phyloP scores from a whole-genome alignment of 495 filamentous ascomycete species.

The Podospora pseudocomata region DNA sequence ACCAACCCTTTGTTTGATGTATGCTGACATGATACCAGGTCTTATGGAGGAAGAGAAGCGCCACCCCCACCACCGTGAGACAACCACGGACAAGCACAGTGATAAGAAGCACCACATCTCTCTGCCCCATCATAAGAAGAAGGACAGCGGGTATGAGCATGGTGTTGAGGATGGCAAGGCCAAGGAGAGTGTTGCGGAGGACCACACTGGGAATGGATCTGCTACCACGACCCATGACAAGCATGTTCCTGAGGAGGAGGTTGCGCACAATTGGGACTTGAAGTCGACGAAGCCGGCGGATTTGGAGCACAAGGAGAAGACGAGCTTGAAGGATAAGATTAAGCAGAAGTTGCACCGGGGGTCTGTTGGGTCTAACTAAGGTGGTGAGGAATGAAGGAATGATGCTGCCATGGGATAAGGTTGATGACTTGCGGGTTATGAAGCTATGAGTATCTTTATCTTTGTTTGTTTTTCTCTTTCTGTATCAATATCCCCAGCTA shows the following conservation, averaged over 20 bases:
- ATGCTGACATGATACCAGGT: conserved; percentile 26
- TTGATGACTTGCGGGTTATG: background rate
- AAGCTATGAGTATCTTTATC: background rate
- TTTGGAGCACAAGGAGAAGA: conserved; percentile 28
- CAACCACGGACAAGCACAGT: conserved; percentile 1
- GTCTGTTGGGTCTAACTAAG: background rate
- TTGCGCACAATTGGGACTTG: background rate
- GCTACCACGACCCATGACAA: background rate
- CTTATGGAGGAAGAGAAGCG: conserved; percentile 41
- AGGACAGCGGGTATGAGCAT: conserved; percentile 3
- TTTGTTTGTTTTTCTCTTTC: background rate
- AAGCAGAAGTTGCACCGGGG: conserved; percentile 43
- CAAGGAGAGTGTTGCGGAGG: background rate
- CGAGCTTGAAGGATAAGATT: conserved; percentile 42
- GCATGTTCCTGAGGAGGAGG: background rate
- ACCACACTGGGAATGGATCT: background rate
- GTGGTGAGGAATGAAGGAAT: background rate
- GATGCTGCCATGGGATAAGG: background rate
- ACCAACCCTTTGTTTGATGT: background rate
- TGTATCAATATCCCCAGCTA: background rate
- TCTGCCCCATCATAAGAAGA: background rate
- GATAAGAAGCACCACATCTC: background rate
- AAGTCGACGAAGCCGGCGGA: background rate
- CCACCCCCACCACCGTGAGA: background rate
- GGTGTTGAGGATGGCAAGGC: background rate